Evolutionary conservation across 352 stramenopile species (phyloP).

Genomic region (Phytophthora melonis): DNA sequence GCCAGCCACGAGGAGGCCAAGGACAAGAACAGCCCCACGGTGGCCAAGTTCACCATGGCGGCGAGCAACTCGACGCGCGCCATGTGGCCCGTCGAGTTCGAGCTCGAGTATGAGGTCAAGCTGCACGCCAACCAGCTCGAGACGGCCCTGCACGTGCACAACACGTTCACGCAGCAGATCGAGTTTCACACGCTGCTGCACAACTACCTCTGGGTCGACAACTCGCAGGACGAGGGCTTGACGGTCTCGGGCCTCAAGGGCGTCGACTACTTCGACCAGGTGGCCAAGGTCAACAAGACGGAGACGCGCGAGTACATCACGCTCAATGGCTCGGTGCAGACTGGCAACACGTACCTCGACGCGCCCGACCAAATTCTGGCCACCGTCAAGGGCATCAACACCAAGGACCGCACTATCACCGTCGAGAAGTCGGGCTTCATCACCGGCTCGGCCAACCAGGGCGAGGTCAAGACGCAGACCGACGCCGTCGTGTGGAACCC

Average conservation of each 20-base stretch:
- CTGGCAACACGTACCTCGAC: conserved; percentile 88
- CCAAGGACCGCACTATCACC: conserved; percentile 59
- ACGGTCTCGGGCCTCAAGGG: conserved; percentile 88
- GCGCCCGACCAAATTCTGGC: conserved; percentile 65
- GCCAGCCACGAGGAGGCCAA: conserved; percentile 15
- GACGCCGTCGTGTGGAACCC: conserved; percentile 95
- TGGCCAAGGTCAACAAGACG: conserved; percentile 69
- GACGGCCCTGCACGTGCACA: conserved; percentile 87
- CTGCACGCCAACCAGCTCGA: conserved; percentile 66
- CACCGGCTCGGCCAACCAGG: conserved; percentile 28
- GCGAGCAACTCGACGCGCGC: conserved; percentile 40
- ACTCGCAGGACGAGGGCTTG: conserved; percentile 62
- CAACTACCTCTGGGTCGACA: conserved; percentile 93
- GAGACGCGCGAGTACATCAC: conserved; percentile 69
- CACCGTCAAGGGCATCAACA: conserved; percentile 56
- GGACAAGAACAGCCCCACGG: conserved; percentile 26
- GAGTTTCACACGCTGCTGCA: conserved; percentile 95
- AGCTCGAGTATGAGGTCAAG: conserved; percentile 76
- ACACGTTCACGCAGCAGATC: conserved; percentile 85
- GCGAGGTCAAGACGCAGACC: conserved; percentile 41
- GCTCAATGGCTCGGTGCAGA: conserved; percentile 48
- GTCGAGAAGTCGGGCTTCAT: conserved; percentile 73
- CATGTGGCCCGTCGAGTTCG: conserved; percentile 66
- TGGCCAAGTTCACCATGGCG: conserved; percentile 50
- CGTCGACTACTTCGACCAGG: conserved; percentile 89